Conservation (phyloP, 768 basidiomycete species). For the Podaxis mareebaensis region DNA sequence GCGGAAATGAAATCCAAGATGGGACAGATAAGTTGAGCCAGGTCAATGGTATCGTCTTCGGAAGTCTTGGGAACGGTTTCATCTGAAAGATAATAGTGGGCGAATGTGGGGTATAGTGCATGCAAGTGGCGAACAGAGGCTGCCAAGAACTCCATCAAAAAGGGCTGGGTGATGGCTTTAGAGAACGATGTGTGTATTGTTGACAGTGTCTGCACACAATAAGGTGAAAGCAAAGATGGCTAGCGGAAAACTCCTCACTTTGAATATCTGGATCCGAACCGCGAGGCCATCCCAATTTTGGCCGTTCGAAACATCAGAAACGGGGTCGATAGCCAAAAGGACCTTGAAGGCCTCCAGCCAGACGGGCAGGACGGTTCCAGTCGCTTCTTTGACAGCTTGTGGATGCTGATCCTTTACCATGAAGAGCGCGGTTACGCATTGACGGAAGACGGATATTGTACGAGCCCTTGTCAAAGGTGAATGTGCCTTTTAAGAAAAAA, state of each 20-base stretch:
- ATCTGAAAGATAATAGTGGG: conserved; percentile 59
- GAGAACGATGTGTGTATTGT: conserved; percentile 83
- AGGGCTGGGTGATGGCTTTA: conserved; percentile 54
- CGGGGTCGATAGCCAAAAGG: conserved; percentile 65
- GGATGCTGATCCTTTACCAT: conserved; percentile 96
- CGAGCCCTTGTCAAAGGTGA: conserved; percentile 81
- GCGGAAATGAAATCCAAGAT: conserved; percentile 80
- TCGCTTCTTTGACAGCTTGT: conserved; percentile 80
- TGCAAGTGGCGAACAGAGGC: conserved; percentile 62
- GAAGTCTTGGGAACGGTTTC: conserved; percentile 60
- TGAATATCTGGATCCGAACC: conserved; percentile 82
- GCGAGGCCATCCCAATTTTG: conserved; percentile 81
- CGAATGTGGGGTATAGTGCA: conserved; percentile 58
- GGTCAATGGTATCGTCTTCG: conserved; percentile 76
- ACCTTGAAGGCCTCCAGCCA: conserved; percentile 93
- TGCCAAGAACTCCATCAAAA: conserved; percentile 61
- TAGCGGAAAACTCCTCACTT: conserved; percentile 43
- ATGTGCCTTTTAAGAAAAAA: conserved; percentile 44
- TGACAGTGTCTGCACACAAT: conserved; percentile 65
- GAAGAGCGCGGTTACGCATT: conserved; percentile 86
- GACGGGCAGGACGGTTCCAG: conserved; percentile 74
- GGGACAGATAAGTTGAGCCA: conserved; percentile 74
- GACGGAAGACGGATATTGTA: conserved; percentile 85
- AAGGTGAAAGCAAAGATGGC: neutral
- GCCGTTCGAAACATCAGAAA: conserved; percentile 56